Conservation (phyloP, 106 monocot species). For the Dendrobium catenatum region DNA sequence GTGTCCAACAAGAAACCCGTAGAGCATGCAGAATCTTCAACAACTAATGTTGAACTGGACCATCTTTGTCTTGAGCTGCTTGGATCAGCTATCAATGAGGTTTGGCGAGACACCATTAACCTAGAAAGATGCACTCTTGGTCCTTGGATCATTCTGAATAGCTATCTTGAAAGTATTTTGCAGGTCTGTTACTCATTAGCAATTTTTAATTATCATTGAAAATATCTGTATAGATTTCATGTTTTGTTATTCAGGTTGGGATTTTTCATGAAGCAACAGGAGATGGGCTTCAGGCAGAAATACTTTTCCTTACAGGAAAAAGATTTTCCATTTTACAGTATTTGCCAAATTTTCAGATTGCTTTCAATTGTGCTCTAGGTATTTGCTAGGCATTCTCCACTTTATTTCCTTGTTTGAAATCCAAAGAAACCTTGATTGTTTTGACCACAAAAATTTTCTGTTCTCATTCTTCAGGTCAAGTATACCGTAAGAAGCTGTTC, state of each 20-base stretch:
- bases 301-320: slow-evolving; percentile 53
- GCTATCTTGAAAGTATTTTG: slow-evolving; percentile 82
- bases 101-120: slow-evolving; percentile 34
- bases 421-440: background rate
- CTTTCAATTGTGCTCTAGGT: slow-evolving; percentile 60
- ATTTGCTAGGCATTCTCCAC: slow-evolving; percentile 30
- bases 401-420: slow-evolving; percentile 1
- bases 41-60: slow-evolving; percentile 5
- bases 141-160: slow-evolving; percentile 67
- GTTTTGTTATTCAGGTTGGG: slow-evolving; percentile 40
- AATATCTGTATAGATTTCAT: background rate
- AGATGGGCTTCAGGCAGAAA: slow-evolving; percentile 62
- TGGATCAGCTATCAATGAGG: slow-evolving; percentile 37
- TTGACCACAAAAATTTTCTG: background rate
- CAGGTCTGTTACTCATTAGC: slow-evolving; percentile 37
- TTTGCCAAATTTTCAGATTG: slow-evolving; percentile 41
- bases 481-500: slow-evolving; percentile 57
- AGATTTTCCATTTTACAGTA: slow-evolving; percentile 39
- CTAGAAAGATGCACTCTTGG: slow-evolving; percentile 33
- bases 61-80: slow-evolving; percentile 32
- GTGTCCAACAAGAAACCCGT: slow-evolving; percentile 12
- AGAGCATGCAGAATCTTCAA: background rate
- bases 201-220: slow-evolving; percentile 3
- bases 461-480: slow-evolving; percentile 42
- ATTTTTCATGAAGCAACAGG: slow-evolving; percentile 59